A percentile compares a stretch with the other conserved stretches of the same genome.
Evolutionary conservation across 345 rosid species (phyloP).

Genomic region (Syzygium aqueum): DNA sequence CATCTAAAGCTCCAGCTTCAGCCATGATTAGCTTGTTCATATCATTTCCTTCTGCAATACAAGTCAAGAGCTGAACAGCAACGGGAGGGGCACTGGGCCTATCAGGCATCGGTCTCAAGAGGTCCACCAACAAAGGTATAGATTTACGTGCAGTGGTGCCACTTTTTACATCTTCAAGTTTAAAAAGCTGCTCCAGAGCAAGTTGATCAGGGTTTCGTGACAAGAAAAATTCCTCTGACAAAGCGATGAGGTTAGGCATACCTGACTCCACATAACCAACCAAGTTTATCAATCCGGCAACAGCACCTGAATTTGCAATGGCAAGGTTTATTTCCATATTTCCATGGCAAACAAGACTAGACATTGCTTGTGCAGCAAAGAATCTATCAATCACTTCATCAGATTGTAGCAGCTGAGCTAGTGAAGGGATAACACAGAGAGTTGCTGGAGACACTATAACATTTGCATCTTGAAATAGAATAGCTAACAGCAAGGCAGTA

Average conservation of each 20-base stretch:
- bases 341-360: slow-evolving; percentile 63
- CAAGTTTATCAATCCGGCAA: slow-evolving; percentile 61
- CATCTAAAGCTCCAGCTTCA: slow-evolving; percentile 92
- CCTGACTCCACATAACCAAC: slow-evolving; percentile 64
- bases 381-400: slow-evolving; percentile 66
- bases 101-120: slow-evolving; percentile 79
- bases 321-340: slow-evolving; percentile 57
- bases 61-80: slow-evolving; percentile 58
- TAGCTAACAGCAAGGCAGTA: slow-evolving; percentile 62
- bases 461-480: slow-evolving; percentile 61
- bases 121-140: slow-evolving; percentile 84
- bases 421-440: slow-evolving; percentile 55
- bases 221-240: slow-evolving; percentile 64
- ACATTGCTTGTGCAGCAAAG: slow-evolving; percentile 87
- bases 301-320: slow-evolving; percentile 78
- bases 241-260: slow-evolving; percentile 32
- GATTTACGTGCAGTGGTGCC: slow-evolving; percentile 70
- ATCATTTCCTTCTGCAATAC: slow-evolving; percentile 64
- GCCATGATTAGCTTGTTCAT: slow-evolving; percentile 67
- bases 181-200: slow-evolving; percentile 60
- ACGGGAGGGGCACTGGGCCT: slow-evolving; percentile 82
- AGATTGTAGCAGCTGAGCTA: slow-evolving; percentile 62
- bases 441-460: slow-evolving; percentile 55
- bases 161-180: slow-evolving; percentile 65
- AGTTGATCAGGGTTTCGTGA: slow-evolving; percentile 52